These are phyloP conservation scores for Talaromyces sp. DNA, from an alignment of 2,329 filamentous ascomycete genomes.

Conservation along the genomic window DNA sequence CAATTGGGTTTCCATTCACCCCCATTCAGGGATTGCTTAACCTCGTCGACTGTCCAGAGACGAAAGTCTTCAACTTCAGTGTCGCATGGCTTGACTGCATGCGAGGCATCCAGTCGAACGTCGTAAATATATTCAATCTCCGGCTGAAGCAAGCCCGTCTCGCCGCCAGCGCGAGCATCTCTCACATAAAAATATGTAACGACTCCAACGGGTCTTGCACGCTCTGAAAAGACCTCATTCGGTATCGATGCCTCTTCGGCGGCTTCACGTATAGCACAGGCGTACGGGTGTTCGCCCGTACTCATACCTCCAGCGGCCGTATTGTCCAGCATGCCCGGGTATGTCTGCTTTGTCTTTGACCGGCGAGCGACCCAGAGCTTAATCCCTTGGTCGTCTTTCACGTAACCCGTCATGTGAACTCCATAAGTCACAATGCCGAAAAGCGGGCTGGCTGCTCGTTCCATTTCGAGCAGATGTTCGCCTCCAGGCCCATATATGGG, in stretches of 20 bases:
- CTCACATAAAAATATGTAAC: constrained; percentile 84
- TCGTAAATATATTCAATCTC: constrained; percentile 93
- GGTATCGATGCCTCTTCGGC: constrained; percentile 83
- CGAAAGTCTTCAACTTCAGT: constrained; percentile 84
- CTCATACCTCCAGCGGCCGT: constrained; percentile 83
- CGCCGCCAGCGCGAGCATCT: constrained; percentile 69
- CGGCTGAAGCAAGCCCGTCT: constrained; percentile 77
- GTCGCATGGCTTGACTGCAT: constrained; percentile 72
- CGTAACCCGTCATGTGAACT: constrained; percentile 74
- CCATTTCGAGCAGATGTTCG: constrained; percentile 63
- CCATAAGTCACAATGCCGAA: constrained; percentile 75
- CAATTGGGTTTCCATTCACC: constrained; percentile 94
- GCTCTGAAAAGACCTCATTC: constrained; percentile 59
- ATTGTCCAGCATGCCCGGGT: constrained; percentile 89
- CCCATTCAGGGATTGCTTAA: constrained; percentile 61
- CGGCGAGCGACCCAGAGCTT: constrained; percentile 81
- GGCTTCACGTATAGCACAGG: constrained; percentile 77
- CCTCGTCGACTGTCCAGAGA: constrained; percentile 70
- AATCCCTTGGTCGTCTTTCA: constrained; percentile 51
- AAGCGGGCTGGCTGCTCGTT: constrained; percentile 67
- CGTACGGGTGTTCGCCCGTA: constrained; percentile 72
- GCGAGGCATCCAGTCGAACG: constrained; percentile 64
- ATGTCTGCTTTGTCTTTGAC: constrained; percentile 74
- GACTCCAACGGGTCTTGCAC: constrained; percentile 57
- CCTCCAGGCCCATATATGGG: constrained; percentile 63